phyloP scores from a whole-genome alignment of 23 red algal genomes.

The Gracilaria vermiculophylla region DNA sequence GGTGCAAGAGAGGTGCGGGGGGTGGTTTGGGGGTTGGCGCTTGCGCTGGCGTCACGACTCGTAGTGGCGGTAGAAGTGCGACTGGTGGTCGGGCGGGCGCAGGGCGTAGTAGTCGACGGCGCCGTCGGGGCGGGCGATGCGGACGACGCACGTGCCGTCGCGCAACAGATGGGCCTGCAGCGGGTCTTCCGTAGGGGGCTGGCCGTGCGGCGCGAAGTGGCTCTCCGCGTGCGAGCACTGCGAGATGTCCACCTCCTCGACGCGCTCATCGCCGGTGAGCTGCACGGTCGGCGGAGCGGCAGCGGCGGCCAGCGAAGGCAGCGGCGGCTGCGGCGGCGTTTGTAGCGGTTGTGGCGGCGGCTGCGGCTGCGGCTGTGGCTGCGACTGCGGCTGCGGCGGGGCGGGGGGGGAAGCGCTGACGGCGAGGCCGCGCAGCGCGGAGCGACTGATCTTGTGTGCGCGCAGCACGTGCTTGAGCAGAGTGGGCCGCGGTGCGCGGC shows the following conservation, averaged over 20 bases:
- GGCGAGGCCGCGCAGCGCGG: background rate
- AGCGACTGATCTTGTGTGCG: background rate
- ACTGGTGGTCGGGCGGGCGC: background rate
- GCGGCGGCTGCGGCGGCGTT: background rate
- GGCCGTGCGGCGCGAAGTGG: too few species aligned
- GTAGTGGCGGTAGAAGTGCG: too few species aligned
- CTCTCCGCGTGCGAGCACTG: background rate
- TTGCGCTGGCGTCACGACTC: too few species aligned
- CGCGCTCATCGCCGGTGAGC: background rate
- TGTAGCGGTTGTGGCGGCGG: background rate
- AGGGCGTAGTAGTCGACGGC: slow-evolving; percentile 1
- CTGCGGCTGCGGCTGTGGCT: background rate
- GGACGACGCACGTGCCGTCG: slow-evolving; percentile 24
- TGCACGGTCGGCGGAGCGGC: background rate
- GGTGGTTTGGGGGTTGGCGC: too few species aligned
- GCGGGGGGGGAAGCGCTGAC: background rate
- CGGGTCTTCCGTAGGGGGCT: background rate
- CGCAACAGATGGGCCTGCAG: background rate
- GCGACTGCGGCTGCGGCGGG: background rate
- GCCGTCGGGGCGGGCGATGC: slow-evolving; percentile 30
- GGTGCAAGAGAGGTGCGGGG: too few species aligned
- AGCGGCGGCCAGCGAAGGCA: background rate
- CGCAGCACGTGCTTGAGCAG: background rate
- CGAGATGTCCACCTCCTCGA: slow-evolving; percentile 18
- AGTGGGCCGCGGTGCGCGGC: background rate